These are phyloP conservation scores for Rhodotorula taiwanensis DNA, from an alignment of 768 basidiomycete genomes.

Conservation along the genomic window DNA sequence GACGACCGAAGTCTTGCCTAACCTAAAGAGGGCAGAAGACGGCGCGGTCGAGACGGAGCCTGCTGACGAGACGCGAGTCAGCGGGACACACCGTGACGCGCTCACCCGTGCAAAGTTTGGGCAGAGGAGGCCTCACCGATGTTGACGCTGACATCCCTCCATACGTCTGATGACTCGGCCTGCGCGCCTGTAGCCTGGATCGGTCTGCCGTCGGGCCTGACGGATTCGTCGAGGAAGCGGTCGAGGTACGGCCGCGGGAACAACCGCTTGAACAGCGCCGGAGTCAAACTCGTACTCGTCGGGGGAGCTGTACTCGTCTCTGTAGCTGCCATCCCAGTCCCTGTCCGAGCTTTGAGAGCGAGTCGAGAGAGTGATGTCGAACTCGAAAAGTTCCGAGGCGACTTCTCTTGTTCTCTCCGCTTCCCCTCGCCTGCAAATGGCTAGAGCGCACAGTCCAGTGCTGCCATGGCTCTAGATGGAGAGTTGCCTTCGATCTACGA, in stretches of 20 bases:
- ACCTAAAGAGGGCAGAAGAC: constrained; percentile 80
- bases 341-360: neutral
- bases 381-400: no score
- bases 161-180: constrained; percentile 41
- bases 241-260: constrained; percentile 84
- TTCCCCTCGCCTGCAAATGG: no score
- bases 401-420: no score
- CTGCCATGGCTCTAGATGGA: neutral
- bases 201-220: constrained; percentile 75
- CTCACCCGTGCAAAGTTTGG: neutral
- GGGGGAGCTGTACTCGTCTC: no score
- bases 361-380: neutral
- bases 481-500: constrained; percentile 4
- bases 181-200: constrained; percentile 44
- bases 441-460: no score
- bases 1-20: constrained; percentile 89
- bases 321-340: neutral
- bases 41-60: constrained; percentile 91
- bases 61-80: constrained; percentile 44
- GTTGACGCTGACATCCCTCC: constrained; percentile 71
- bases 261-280: constrained; percentile 60
- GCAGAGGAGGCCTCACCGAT: constrained; percentile 54
- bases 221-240: constrained; percentile 67
- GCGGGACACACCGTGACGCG: no score
- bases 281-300: constrained; percentile 8